Percentiles rank a stretch among this genome's conserved stretches.
Evolutionary conservation across 192 early-diverging fungal species (phyloP).

Genomic region (Podila verticillata): DNA sequence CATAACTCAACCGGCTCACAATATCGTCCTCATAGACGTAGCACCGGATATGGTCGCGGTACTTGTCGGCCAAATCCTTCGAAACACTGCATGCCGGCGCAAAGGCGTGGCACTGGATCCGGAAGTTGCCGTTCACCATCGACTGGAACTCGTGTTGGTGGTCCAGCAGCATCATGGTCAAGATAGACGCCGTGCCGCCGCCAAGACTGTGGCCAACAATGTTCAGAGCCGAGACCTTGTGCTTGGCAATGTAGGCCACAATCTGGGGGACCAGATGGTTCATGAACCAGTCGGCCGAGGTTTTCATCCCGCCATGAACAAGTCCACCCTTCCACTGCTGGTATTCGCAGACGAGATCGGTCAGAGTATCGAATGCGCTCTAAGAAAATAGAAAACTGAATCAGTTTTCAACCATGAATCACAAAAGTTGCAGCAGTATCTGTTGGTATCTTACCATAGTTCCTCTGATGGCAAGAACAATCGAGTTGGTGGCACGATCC

Average conservation of each 20-base stretch:
- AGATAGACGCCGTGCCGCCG: constrained; percentile 72
- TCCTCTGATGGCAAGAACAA: constrained; percentile 75
- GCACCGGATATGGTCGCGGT: constrained; percentile 61
- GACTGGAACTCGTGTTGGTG: constrained; percentile 60
- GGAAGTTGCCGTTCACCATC: constrained; percentile 52
- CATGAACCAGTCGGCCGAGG: constrained; percentile 79
- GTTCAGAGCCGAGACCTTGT: constrained; percentile 60
- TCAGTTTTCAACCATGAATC: background rate
- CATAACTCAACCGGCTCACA: constrained; percentile 65
- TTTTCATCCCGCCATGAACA: constrained; percentile 80
- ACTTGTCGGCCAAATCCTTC: constrained; percentile 58
- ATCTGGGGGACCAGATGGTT: constrained; percentile 70
- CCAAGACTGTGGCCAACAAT: constrained; percentile 84
- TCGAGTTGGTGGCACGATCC: constrained; percentile 68
- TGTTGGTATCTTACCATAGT: constrained; percentile 62
- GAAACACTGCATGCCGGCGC: constrained; percentile 58
- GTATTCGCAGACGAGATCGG: constrained; percentile 82
- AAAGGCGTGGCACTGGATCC: constrained; percentile 59
- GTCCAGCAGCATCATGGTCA: constrained; percentile 78
- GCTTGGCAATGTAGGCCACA: constrained; percentile 63
- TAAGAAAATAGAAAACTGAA: constrained; percentile 10
- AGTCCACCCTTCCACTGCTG: constrained; percentile 80
- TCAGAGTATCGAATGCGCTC: constrained; percentile 78
- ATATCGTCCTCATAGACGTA: constrained; percentile 66
- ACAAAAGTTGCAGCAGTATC: background rate